Base-by-base conservation (phyloP, 129 eudicot genomes). In the Smallanthus sonchifolius region DNA sequence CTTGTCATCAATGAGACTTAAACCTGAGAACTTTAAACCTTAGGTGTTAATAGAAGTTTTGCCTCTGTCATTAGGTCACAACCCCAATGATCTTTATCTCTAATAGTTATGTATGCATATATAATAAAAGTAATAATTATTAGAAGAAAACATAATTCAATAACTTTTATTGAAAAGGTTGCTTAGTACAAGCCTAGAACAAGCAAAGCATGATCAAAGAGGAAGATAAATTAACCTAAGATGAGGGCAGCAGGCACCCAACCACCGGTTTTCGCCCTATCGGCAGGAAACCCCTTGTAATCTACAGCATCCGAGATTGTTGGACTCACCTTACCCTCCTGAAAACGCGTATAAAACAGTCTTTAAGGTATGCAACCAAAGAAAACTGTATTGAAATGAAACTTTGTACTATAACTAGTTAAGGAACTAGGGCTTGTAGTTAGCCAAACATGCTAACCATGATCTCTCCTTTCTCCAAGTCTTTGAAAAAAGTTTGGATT, bases 201-300 rank as follows among this genome's bases (percentile, higher is more conserved):
- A 6, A 39, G 39, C 52, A 67, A 67, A 76, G 71, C 69, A 38
- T 70, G 56, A 9, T 7, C 47, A 66, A 75, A 47, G 54, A 54
- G 44, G 62, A 8, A 56, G 61, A 60, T 56, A 44, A 63, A 76
- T 81, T 56, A 64, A 95, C 99, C 99, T 85, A 95, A 67, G 51
- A 95, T 85, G 54, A 88, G 96, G 40, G 97, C 91, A 82, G 97
- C 97, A 48, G 94, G 82, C 20, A 88, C 83, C 99, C 99, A 95
- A 66, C 99, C 97, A 42, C 99, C 99, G 7, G 97, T 91, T 84
- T 83, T 95, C 13, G 85, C 61, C 72, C 83, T 87, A 64, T 91
- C 90, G 49, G 97, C 97, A 17, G 97, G 99, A 48, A 24, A 76
- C 4, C 97, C 99, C 39, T 85, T 88, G 84, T 85, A 88, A 65